phyloP scores from a whole-genome alignment of 108 stramenopile genomes.

The Pseudonitzschia multiseries region DNA sequence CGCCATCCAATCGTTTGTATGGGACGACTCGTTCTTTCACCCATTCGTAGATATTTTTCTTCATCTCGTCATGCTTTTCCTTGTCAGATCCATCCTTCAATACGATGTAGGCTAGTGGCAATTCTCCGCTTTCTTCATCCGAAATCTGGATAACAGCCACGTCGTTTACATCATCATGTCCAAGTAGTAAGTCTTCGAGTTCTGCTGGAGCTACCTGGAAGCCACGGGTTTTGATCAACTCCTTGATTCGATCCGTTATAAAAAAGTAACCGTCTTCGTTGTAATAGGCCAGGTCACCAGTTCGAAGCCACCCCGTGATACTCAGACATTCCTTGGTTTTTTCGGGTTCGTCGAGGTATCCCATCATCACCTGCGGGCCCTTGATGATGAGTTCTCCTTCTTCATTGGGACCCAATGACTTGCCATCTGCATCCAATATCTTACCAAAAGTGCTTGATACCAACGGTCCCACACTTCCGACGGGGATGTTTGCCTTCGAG shows the following conservation, averaged over 20 bases:
- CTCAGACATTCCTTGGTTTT: conserved; percentile 79
- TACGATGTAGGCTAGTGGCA: conserved; percentile 89
- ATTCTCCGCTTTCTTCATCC: conserved; percentile 77
- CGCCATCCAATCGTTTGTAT: conserved; percentile 84
- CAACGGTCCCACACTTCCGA: conserved; percentile 73
- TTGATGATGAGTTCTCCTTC: conserved; percentile 82
- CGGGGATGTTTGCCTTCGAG: conserved; percentile 45
- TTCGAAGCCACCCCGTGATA: conserved; percentile 77
- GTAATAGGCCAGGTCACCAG: conserved; percentile 86
- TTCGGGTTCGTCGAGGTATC: conserved; percentile 83
- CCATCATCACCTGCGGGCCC: conserved; percentile 84
- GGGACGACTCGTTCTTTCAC: conserved; percentile 84
- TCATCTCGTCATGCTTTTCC: conserved; percentile 36
- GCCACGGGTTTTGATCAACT: conserved; percentile 93
- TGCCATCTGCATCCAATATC: conserved; percentile 74
- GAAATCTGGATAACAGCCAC: conserved; percentile 85
- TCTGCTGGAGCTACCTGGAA: conserved; percentile 94
- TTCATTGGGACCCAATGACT: conserved; percentile 64
- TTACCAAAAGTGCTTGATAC: conserved; percentile 68
- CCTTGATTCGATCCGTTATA: conserved; percentile 91
- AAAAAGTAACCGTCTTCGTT: conserved; percentile 88
- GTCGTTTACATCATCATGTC: conserved; percentile 79
- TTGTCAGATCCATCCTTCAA: conserved; percentile 30
- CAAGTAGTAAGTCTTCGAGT: conserved; percentile 86
- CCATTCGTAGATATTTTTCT: conserved; percentile 72